Conservation (phyloP, 2,329 filamentous ascomycete species). For the Neofusicoccum sp. region DNA sequence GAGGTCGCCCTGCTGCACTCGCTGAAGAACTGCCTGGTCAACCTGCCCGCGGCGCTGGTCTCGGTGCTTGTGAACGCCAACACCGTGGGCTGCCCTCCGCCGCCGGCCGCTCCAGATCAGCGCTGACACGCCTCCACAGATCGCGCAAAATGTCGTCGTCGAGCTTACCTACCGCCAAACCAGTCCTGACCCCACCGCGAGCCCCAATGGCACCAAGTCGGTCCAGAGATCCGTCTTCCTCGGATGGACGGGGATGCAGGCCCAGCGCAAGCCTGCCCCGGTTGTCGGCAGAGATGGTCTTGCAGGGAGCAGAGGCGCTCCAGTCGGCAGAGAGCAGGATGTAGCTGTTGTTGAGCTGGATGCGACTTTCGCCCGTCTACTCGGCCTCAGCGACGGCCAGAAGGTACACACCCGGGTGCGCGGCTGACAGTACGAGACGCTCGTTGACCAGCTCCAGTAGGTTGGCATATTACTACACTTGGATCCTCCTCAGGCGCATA, state of each 20-base stretch:
- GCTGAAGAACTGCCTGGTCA: slow-evolving; percentile 91
- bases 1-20: slow-evolving; percentile 78
- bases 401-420: slow-evolving; percentile 53
- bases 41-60: slow-evolving; percentile 81
- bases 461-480: slow-evolving; percentile 70
- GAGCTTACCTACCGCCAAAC: slow-evolving; percentile 76
- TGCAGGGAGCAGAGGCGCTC: slow-evolving; percentile 55
- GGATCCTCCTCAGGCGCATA: slow-evolving; percentile 87
- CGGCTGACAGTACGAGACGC: not conserved
- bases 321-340: slow-evolving; percentile 69
- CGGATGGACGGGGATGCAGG: slow-evolving; percentile 98
- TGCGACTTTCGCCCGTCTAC: slow-evolving; percentile 72
- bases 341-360: slow-evolving; percentile 80
- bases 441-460: slow-evolving; percentile 31
- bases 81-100: slow-evolving; percentile 60
- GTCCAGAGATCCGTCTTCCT: slow-evolving; percentile 72
- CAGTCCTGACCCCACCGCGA: slow-evolving; percentile 40
- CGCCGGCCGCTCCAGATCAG: slow-evolving; percentile 49
- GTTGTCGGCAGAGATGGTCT: slow-evolving; percentile 74
- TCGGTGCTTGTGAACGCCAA: slow-evolving; percentile 85
- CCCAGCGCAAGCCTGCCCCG: slow-evolving; percentile 75
- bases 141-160: slow-evolving; percentile 93
- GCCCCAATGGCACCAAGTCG: slow-evolving; percentile 39
- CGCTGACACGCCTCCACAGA: slow-evolving; percentile 47
- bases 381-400: slow-evolving; percentile 78